Evolutionary conservation across 1,284 basidiomycete genomes (phyloP).

Genomic region (Exobasidium cylindrosporum): DNA sequence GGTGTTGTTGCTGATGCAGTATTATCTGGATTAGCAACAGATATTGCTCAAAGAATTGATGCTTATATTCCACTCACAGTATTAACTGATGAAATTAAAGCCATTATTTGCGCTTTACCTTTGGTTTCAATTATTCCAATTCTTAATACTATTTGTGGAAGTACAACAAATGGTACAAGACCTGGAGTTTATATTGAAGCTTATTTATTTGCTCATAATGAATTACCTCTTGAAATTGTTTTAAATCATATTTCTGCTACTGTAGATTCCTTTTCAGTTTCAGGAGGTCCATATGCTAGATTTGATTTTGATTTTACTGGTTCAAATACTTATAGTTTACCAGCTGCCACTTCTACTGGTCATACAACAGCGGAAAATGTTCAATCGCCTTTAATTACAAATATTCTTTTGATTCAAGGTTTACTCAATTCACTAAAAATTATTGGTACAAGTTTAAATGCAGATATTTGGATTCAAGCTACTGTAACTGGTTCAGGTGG

Average conservation of each 20-base stretch:
- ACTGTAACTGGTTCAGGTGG: not conserved
- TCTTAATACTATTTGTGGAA: not conserved
- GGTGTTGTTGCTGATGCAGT: conserved; percentile 62
- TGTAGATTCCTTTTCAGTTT: not conserved
- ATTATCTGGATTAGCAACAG: conserved; percentile 58
- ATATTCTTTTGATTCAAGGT: not conserved
- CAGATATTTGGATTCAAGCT: not conserved
- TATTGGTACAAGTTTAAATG: not conserved
- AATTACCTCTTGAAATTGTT: not conserved
- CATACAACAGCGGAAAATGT: no score
- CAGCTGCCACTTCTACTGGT: no score
- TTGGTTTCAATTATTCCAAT: not conserved
- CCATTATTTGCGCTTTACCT: not conserved
- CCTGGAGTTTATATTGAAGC: not conserved
- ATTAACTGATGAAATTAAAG: conserved; percentile 11
- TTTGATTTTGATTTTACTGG: not conserved
- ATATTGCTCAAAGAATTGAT: conserved; percentile 33
- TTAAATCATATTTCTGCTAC: not conserved
- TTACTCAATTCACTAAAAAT: not conserved
- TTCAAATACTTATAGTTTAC: not conserved
- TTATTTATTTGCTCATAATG: not conserved
- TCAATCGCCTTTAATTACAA: not conserved
- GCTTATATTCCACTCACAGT: conserved; percentile 27
- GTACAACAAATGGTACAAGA: not conserved
- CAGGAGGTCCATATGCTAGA: not conserved